Base-by-base conservation (phyloP, 306 rosid genomes). In the Neltuma alba region DNA sequence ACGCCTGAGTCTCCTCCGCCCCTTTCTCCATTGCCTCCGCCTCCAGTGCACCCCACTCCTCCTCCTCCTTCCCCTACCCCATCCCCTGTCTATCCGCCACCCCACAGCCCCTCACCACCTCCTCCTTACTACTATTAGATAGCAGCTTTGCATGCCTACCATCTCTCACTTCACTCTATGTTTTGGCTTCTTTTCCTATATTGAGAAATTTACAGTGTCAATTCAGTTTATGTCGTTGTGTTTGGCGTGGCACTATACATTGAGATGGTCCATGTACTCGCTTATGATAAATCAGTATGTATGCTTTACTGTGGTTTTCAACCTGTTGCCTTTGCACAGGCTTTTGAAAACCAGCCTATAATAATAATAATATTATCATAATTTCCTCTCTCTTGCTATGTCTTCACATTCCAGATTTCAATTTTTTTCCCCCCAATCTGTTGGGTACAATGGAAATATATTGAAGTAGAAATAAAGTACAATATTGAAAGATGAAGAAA, bases 321-420 rank as follows among this genome's bases (percentile, higher is more conserved):
- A 21, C 79, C 61, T 84, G 37, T 31, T 38, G 63, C 74, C 6
- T 76, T 14, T 27, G 38, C 37, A 85, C 83, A 7, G 76, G 75
- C 70, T 67, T 65, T 25, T 75, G 65, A 12, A 38, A 40, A 68
- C 16, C 57, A 30, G 1, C 34, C 20, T 61, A 12, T 61, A 12
- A 55, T 2, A 21, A 55, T 2, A 54, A 47, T 1, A 48, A 18
- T 48, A 45, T n/a, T 10, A 41, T 42, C 16, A 10, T 42, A 12
- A 12, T 42, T 0, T 42, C 1, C 48, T 42, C 48, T 42, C 48
- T 42, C 44, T 40, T 12, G 2, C 48, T 12, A 2, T 42, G 48
- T 12, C 48, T 42, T 11, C 2, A 12, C 4, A 12, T 2, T 42
- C 16, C 15, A 42, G 1, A 42, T 42, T 42, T 42, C 15, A 42